phyloP scores from a whole-genome alignment of 768 basidiomycete genomes.

The Lactifluus subvellereus region DNA sequence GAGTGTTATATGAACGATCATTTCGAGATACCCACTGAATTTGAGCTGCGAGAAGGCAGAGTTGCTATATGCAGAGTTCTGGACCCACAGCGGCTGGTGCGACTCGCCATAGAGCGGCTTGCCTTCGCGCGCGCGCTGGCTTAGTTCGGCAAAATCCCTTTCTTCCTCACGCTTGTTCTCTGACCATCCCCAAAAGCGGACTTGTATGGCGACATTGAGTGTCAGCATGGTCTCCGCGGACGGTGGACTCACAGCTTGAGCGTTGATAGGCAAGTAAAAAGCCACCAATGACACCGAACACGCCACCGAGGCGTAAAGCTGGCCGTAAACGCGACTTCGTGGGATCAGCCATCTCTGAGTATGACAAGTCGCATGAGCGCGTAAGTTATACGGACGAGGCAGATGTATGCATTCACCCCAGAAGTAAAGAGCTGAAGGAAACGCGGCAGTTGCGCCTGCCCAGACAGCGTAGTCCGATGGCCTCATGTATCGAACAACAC shows the following conservation, averaged over 20 bases:
- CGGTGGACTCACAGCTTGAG: conserved; percentile 62
- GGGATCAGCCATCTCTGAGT: conserved; percentile 43
- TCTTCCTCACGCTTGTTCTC: conserved; percentile 83
- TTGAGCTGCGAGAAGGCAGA: conserved; percentile 92
- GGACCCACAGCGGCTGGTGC: conserved; percentile 77
- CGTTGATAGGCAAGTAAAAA: conserved; percentile 92
- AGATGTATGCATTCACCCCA: conserved; percentile 51
- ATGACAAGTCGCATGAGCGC: conserved; percentile 22
- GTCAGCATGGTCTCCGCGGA: conserved; percentile 12
- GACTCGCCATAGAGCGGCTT: conserved; percentile 85
- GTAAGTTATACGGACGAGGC: conserved; percentile 20
- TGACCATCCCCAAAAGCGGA: conserved; percentile 93
- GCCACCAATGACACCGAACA: conserved; percentile 83
- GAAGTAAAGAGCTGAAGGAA: conserved; percentile 73
- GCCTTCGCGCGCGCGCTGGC: conserved; percentile 66
- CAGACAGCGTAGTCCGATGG: conserved; percentile 82
- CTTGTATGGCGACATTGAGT: conserved; percentile 35
- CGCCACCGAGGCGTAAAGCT: conserved; percentile 50
- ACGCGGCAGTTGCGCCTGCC: conserved; percentile 73
- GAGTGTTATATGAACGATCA: background rate
- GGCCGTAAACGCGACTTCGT: conserved; percentile 36
- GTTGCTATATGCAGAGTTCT: conserved; percentile 81
- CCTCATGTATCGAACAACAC: conserved; percentile 87
- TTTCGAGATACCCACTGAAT: conserved; percentile 53
- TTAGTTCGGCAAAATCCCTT: conserved; percentile 72